Evolutionary conservation across 2,329 filamentous ascomycete species (phyloP).

Genomic region (Cladosporium colombiae): DNA sequence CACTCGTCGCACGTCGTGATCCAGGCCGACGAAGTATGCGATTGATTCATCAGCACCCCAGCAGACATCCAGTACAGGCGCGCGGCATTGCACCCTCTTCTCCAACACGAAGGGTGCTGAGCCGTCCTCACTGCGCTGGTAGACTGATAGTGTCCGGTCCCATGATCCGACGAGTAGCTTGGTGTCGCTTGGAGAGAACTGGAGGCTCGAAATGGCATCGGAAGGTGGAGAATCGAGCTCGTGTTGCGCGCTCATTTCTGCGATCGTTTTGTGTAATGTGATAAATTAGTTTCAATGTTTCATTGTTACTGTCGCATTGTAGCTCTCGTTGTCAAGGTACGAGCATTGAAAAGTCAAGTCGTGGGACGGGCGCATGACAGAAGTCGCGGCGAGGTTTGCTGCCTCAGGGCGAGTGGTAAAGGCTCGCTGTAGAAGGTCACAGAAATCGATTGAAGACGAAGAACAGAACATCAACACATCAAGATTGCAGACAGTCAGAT

Average conservation of each 20-base stretch:
- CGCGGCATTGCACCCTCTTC: constrained; percentile 60
- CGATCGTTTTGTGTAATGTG: background rate
- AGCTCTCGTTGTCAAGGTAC: background rate
- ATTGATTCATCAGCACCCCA: constrained; percentile 79
- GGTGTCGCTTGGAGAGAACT: constrained; percentile 78
- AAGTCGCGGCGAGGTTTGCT: constrained; percentile 3
- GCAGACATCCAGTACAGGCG: constrained; percentile 87
- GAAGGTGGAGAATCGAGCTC: constrained; percentile 78
- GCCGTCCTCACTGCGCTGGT: constrained; percentile 49
- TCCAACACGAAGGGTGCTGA: constrained; percentile 53
- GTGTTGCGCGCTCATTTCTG: constrained; percentile 29
- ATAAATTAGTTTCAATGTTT: background rate
- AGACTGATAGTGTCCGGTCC: constrained; percentile 89
- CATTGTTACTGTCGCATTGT: background rate
- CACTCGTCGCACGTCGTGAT: constrained; percentile 77
- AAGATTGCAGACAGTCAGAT: background rate
- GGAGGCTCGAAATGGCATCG: constrained; percentile 83
- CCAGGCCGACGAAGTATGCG: constrained; percentile 82
- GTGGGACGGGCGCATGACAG: background rate
- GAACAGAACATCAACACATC: background rate
- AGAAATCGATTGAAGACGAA: background rate
- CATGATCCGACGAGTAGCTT: constrained; percentile 89
- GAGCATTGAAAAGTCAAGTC: constrained; percentile 10
- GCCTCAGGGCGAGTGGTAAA: constrained; percentile 2
- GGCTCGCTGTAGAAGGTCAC: background rate